A percentile compares a stretch with the other conserved stretches of the same genome.
phyloP scores from a whole-genome alignment of 768 basidiomycete genomes.

The Cystofilobasidium ferigula region DNA sequence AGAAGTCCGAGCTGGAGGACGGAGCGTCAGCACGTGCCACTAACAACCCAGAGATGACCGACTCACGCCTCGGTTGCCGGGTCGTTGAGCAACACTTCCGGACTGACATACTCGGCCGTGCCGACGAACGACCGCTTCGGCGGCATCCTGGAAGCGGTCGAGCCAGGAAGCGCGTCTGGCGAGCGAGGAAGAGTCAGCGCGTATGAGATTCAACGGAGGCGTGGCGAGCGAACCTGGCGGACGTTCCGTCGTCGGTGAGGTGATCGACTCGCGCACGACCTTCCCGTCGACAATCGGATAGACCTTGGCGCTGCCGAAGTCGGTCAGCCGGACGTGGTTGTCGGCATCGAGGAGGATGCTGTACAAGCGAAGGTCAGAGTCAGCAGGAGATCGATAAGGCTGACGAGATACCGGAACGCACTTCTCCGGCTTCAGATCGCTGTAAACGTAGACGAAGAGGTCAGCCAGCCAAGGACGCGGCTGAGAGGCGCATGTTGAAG shows the following conservation, averaged over 20 bases:
- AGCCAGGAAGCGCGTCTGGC: not conserved
- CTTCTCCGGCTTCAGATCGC: slow-evolving; percentile 44
- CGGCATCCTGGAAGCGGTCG: slow-evolving; percentile 9
- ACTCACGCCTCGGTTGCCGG: slow-evolving; percentile 63
- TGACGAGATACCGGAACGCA: slow-evolving; percentile 23
- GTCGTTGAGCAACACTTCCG: slow-evolving; percentile 63
- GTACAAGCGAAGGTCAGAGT: slow-evolving; percentile 61
- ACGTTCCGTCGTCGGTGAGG: not conserved
- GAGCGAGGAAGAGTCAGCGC: not conserved
- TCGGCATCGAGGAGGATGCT: slow-evolving; percentile 80
- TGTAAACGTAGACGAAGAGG: slow-evolving; percentile 11
- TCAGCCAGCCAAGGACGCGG: not conserved
- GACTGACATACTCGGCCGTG: slow-evolving; percentile 79
- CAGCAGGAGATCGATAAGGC: not conserved
- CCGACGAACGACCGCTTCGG: slow-evolving; percentile 67
- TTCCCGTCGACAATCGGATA: slow-evolving; percentile 28
- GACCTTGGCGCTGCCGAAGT: slow-evolving; percentile 76
- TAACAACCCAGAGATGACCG: not conserved
- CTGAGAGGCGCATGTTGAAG: too few species aligned
- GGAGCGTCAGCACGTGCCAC: slow-evolving; percentile 9
- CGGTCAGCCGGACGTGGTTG: slow-evolving; percentile 84
- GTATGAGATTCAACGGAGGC: not conserved
- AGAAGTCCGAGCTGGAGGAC: slow-evolving; percentile 49
- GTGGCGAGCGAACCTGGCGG: slow-evolving; percentile 38
- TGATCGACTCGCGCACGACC: slow-evolving; percentile 5